Evolutionary conservation across 208 protist species (phyloP).

Genomic region (Trypanosoma cruzi): DNA sequence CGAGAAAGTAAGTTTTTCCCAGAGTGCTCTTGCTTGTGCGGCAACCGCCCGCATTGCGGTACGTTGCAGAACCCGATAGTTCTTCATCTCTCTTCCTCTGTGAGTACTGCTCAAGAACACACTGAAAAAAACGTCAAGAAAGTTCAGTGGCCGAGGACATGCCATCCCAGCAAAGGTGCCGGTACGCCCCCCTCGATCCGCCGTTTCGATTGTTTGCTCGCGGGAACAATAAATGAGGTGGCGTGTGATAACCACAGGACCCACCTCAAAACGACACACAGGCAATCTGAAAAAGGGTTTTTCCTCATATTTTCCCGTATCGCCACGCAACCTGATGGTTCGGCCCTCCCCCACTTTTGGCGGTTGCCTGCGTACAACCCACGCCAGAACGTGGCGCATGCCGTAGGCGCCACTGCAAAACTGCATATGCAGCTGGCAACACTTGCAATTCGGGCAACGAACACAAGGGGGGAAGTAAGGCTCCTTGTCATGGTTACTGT

Average conservation of each 20-base stretch:
- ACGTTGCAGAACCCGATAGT: conserved; percentile 13
- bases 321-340: conserved; percentile 15
- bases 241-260: conserved; percentile 20
- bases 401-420: conserved; percentile 37
- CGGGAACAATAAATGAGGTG: conserved; percentile 13
- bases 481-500: background rate
- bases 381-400: conserved; percentile 26
- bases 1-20: conserved; percentile 33
- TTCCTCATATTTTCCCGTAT: background rate
- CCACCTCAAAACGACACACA: conserved; percentile 31
- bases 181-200: conserved; percentile 2
- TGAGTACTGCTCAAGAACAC: conserved; percentile 11
- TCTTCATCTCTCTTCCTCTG: conserved; percentile 3
- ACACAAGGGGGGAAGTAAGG: conserved; percentile 8
- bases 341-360: conserved; percentile 7
- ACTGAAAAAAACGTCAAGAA: conserved; percentile 21
- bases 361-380: conserved; percentile 19
- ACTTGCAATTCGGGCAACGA: conserved; percentile 33
- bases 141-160: conserved; percentile 27
- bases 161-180: conserved; percentile 26
- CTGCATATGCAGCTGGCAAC: conserved; percentile 30
- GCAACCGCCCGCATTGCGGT: conserved; percentile 27
- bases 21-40: conserved; percentile 27
- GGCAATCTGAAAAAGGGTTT: background rate
- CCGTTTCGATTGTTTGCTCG: conserved; percentile 19